A percentile compares a stretch with the other conserved stretches of the same genome.
Evolutionary conservation across 495 filamentous ascomycete genomes (phyloP).

Genomic region (Oidiodendron maius): DNA sequence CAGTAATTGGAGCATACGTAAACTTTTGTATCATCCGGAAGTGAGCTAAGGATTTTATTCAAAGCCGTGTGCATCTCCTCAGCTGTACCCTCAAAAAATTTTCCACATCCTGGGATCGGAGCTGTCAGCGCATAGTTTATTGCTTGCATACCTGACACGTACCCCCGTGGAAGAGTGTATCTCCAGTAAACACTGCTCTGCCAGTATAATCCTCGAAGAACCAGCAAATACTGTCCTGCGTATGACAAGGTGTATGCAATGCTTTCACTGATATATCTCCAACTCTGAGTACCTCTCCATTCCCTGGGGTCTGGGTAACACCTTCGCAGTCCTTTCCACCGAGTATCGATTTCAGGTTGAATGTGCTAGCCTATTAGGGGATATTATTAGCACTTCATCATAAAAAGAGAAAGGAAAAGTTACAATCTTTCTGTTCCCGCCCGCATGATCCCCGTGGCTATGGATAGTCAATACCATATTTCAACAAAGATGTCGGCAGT

Average conservation of each 20-base stretch:
- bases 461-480: conserved; percentile 5
- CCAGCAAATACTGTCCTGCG: conserved; percentile 95
- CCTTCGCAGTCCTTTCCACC: conserved; percentile 82
- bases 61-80: conserved; percentile 88
- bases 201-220: conserved; percentile 73
- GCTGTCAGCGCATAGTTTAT: not conserved
- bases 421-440: conserved; percentile 80
- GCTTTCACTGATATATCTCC: conserved; percentile 82
- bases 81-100: conserved; percentile 91
- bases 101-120: conserved; percentile 69
- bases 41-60: conserved; percentile 71
- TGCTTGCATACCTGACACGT: conserved; percentile 13
- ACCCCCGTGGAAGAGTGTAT: conserved; percentile 94
- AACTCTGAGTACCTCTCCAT: conserved; percentile 76
- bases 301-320: conserved; percentile 66
- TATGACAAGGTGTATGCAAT: conserved; percentile 96
- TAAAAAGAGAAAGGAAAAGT: conserved; percentile 6
- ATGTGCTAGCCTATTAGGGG: conserved; percentile 56
- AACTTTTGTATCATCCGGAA: conserved; percentile 91
- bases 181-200: conserved; percentile 87
- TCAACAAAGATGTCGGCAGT: not conserved
- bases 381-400: conserved; percentile 4
- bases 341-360: conserved; percentile 53
- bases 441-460: conserved; percentile 93
- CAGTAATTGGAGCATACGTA: conserved; percentile 74